Evolutionary conservation across 139 green algal genomes (phyloP), one percentile per base, ranked within the genome.

Genomic region (Volvox africanus): DNA sequence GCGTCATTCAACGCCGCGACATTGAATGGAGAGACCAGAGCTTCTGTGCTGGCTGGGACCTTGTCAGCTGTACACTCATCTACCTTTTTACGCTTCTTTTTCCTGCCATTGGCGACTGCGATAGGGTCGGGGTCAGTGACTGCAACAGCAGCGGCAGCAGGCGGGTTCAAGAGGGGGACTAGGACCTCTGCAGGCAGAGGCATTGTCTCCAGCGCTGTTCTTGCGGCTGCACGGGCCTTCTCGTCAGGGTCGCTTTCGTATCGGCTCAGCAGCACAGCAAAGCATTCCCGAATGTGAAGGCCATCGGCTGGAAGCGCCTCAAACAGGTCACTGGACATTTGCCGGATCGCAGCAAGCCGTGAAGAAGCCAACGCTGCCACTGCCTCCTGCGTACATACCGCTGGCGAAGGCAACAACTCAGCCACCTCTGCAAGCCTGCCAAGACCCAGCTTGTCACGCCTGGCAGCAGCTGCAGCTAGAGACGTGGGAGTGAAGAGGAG

Each of bases 161-260:
- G 36, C 22, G 69, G 65, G 61, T 91, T 17, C 11, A 95, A 71
- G 55, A 95, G 65, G 24, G 87, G 89, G 36, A 93, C 20, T n/a
- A 96, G 84, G 28, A 87, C 82, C 24, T 69, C 69, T 18, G 91
- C 91, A 5, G 44, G 33, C 0, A 96, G 37, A 2, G 92, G 92
- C 28, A 96, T 37, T 12, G 88, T 69, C 24, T 94, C 93, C 65
- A 97, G 83, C 1, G 92, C 84, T 0, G 78, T 79, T 0, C 89
- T 75, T 1, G 95, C 94, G 0, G 93, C 93, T 11, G 71, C 87
- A 9, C 94, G 91, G 50, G 92, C 93, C 2, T 3, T 80, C 20
- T 89, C 82, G 36, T 92, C 93, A 12, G 44, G 76, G 32, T 96
- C 93, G 62, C 89, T 37, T 67, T 88, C 89, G 20, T 84, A 90